Percentiles rank a stretch among this genome's conserved stretches.
Evolutionary conservation across 164 flowering plant genomes (phyloP).

Genomic region (Dillenia suffruticosa): DNA sequence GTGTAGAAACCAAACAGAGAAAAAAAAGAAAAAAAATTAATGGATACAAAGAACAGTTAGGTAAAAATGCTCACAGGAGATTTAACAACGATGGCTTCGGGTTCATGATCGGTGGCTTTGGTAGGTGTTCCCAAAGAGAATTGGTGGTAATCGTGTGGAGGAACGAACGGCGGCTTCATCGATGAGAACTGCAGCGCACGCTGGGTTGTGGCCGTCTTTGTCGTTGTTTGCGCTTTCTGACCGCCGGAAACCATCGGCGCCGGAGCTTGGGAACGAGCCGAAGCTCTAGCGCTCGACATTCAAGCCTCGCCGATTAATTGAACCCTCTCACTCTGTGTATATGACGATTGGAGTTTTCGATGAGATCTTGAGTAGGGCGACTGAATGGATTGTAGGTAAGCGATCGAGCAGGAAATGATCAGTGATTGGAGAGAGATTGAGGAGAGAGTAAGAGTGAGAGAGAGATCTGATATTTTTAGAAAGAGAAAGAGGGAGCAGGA

Average conservation of each 20-base stretch:
- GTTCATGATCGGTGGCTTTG: no score
- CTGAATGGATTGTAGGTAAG: neutral
- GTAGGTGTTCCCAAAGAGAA: no score
- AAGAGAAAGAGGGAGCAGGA: conserved; percentile 16
- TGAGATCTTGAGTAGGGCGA: conserved; percentile 8
- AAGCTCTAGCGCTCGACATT: conserved; percentile 49
- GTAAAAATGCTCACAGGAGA: no score
- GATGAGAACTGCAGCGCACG: no score
- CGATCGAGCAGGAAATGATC: neutral
- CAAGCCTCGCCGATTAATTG: conserved; percentile 6
- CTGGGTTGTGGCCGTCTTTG: no score
- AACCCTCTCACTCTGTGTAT: neutral
- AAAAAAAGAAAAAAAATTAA: no score
- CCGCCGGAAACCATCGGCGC: conserved; percentile 13
- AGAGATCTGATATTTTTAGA: conserved; percentile 13
- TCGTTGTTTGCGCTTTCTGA: conserved; percentile 39
- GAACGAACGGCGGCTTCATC: no score
- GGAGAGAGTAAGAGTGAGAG: conserved; percentile 7
- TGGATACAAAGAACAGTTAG: no score
- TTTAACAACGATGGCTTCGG: no score
- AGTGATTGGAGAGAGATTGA: neutral
- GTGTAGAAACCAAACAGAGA: no score
- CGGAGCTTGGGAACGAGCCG: conserved; percentile 23
- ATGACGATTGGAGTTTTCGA: neutral
- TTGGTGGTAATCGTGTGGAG: no score